Conservation (phyloP, 2,329 filamentous ascomycete species). For the Fusarium kyushuense region DNA sequence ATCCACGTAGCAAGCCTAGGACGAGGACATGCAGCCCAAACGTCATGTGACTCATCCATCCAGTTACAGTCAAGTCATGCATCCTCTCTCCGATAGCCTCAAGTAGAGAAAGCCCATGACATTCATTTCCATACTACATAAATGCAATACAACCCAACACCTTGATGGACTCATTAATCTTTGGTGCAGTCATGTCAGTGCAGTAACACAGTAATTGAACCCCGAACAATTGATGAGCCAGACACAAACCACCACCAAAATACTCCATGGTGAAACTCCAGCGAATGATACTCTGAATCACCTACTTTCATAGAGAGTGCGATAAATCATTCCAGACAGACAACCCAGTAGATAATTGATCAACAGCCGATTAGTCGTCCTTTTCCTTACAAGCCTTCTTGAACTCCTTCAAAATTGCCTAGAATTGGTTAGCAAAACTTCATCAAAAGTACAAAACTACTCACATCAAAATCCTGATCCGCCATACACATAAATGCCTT, state of each 20-base stretch:
- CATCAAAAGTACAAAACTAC: background rate
- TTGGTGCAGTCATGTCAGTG: background rate
- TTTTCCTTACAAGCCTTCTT: constrained; percentile 37
- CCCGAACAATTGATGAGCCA: background rate
- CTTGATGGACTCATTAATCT: background rate
- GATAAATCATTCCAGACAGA: background rate
- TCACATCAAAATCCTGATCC: constrained; percentile 65
- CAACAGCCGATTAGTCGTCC: constrained; percentile 9
- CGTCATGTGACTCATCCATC: background rate
- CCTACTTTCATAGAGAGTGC: too few species aligned
- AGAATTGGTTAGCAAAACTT: constrained; percentile 2
- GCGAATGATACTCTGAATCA: background rate
- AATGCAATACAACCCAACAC: background rate
- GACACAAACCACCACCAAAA: background rate
- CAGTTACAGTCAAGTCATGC: too few species aligned
- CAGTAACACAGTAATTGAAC: background rate
- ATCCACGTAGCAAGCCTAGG: background rate
- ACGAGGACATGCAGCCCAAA: background rate
- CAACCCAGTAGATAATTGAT: background rate
- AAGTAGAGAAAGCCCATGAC: background rate
- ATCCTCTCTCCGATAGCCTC: background rate
- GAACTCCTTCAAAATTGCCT: constrained; percentile 42
- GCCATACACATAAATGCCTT: constrained; percentile 65
- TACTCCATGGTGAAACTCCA: background rate
- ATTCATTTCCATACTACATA: background rate